phyloP scores from a whole-genome alignment of 495 filamentous ascomycete genomes.

The Xylaria bambusicola region DNA sequence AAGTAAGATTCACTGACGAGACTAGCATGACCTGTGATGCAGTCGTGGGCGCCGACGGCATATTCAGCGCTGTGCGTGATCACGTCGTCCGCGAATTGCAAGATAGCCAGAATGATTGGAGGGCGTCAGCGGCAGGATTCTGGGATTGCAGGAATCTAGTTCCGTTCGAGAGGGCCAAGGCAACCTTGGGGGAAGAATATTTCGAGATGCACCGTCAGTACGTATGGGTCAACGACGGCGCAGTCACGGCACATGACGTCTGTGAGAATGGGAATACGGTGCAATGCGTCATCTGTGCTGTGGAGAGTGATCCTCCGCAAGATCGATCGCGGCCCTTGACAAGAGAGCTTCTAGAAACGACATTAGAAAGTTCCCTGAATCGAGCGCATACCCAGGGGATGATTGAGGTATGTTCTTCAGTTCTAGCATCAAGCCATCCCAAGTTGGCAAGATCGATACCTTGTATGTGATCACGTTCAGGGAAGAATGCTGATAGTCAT shows the following conservation, averaged over 20 bases:
- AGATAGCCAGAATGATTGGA: no score
- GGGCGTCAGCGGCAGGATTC: constrained; percentile 19
- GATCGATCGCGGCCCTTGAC: constrained; percentile 18
- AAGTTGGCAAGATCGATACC: no score
- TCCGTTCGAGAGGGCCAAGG: constrained; percentile 22
- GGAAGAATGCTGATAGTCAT: neutral
- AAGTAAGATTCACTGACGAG: constrained; percentile 22
- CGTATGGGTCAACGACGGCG: constrained; percentile 26
- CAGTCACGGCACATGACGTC: constrained; percentile 17
- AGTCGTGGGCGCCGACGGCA: constrained; percentile 29
- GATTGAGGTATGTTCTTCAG: constrained; percentile 18
- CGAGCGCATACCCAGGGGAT: constrained; percentile 16
- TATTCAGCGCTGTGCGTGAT: constrained; percentile 23
- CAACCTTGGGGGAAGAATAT: constrained; percentile 19
- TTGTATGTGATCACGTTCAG: neutral
- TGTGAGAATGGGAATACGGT: constrained; percentile 22
- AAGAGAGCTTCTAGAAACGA: constrained; percentile 11
- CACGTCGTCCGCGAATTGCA: constrained; percentile 11
- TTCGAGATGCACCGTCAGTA: constrained; percentile 24
- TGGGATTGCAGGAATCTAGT: constrained; percentile 24
- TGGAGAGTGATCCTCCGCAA: constrained; percentile 14
- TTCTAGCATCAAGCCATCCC: neutral
- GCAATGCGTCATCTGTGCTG: constrained; percentile 18
- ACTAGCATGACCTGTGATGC: constrained; percentile 17
- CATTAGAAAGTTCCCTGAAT: neutral